These are phyloP conservation scores for Melampsora larici-populina DNA, from an alignment of 1,284 basidiomycete genomes.

Conservation along the genomic window DNA sequence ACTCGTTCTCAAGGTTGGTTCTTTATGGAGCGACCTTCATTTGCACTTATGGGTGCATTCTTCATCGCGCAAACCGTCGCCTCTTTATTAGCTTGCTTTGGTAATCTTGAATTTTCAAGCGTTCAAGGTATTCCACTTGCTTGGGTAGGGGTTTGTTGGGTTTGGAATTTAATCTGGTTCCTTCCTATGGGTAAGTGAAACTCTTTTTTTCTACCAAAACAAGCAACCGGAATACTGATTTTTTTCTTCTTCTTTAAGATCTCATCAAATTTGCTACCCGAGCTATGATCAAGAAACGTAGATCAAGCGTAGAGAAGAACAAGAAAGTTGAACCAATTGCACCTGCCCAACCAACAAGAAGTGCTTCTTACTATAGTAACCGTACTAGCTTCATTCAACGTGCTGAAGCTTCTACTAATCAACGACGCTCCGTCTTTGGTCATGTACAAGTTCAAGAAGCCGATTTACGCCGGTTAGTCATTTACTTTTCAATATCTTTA, in stretches of 20 bases:
- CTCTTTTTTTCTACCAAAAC: background rate
- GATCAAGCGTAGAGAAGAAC: conserved; percentile 42
- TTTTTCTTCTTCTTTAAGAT: conserved; percentile 65
- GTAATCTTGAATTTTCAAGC: conserved; percentile 21
- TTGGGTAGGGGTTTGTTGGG: conserved; percentile 88
- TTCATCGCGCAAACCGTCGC: conserved; percentile 41
- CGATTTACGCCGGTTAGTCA: conserved; percentile 30
- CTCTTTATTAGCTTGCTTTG: conserved; percentile 33
- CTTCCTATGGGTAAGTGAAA: conserved; percentile 25
- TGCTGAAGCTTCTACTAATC: conserved; percentile 54
- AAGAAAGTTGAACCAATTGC: conserved; percentile 62
- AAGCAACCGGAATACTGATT: too few species aligned
- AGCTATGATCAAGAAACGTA: conserved; percentile 61
- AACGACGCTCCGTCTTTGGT: conserved; percentile 14
- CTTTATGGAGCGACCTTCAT: conserved; percentile 42
- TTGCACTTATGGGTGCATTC: conserved; percentile 36
- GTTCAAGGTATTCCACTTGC: conserved; percentile 63
- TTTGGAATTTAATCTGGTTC: conserved; percentile 41
- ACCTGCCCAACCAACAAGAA: conserved; percentile 76
- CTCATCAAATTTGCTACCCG: conserved; percentile 85
- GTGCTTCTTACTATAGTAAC: conserved; percentile 84
- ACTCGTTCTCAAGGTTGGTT: conserved; percentile 43
- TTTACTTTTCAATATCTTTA: background rate
- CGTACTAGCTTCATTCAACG: conserved; percentile 84
- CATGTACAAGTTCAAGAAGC: conserved; percentile 17